Base-by-base conservation (phyloP, 805 yeast genomes). In the Wickerhamiella shivajii region DNA sequence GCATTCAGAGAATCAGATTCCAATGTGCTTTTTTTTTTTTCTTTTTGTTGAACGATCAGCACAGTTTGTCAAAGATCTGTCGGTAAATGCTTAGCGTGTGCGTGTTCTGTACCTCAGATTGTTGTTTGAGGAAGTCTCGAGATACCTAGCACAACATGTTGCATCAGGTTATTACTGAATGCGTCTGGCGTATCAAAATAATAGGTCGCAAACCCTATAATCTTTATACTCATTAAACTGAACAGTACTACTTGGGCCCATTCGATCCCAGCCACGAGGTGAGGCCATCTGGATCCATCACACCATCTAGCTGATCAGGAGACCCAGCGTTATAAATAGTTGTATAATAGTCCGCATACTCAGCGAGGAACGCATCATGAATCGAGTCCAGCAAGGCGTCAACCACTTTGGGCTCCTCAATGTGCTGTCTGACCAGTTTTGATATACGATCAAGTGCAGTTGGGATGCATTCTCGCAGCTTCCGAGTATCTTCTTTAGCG, bases 251-350 rank as follows among this genome's bases (percentile, higher is more conserved):
- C 10, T 26, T 8, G 29, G 20, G 8, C 10, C 29, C 29, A 18
- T 16, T 10, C 18, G 15, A 4, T 5, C 55, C 62, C 24, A 71
- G 43, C 53, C 63, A 68, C 19, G 64, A 60, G 24, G 65, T 59
- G 41, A 79, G 59, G 0, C 73, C 66, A 39, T 78, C 92, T 4
- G 66, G 61, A 38, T 74, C 81, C 67, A 77, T 65, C 10, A 79
- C 49, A 7, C 64, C 69, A 13, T 67, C 67, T 6, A 64, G 43
- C 28, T 52, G 56, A 6, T 47, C 46, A 2, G 47, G 43, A 4
- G 48, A 47, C 7, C 27, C 34, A 12, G 11, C 40, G 39, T 34
- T 46, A 42, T 19, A 46, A 43, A 53, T 50, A 12, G 44, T 46
- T 33, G 63, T 53, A 47, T 68, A 67, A 46, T 67, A 75, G 11